A percentile compares a stretch with the other conserved stretches of the same genome.
These are phyloP conservation scores for Isoetes taiwanensis DNA, from an alignment of 75 land plant species.

Conservation along the genomic window DNA sequence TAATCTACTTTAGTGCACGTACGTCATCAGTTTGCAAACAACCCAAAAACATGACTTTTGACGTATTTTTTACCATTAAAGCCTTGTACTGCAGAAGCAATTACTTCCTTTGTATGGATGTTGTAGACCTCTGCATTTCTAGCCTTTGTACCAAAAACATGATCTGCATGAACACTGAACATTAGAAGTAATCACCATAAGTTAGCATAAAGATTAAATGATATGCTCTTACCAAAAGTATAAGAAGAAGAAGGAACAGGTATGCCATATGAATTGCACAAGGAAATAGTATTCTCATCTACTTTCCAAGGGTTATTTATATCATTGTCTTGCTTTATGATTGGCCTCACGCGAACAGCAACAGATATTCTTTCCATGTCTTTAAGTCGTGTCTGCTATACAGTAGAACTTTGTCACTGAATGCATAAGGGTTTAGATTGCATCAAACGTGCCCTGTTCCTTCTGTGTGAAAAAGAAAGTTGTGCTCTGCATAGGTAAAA, in stretches of 20 bases:
- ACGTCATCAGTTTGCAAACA: too few species aligned
- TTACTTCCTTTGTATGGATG: conserved; percentile 53
- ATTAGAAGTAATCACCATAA: background rate
- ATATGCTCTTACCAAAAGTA: conserved; percentile 77
- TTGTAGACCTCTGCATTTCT: conserved; percentile 56
- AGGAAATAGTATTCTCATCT: conserved; percentile 59
- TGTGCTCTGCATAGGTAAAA: too few species aligned
- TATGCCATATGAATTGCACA: conserved; percentile 45
- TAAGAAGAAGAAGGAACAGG: conserved; percentile 52
- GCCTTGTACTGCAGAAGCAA: conserved; percentile 69
- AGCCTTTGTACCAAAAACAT: conserved; percentile 52
- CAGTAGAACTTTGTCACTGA: too few species aligned
- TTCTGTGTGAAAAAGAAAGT: too few species aligned
- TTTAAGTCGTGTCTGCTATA: background rate
- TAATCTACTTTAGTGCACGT: too few species aligned
- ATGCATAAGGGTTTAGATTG: too few species aligned
- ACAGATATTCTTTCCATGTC: conserved; percentile 95
- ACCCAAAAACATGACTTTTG: too few species aligned
- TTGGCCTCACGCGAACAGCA: conserved; percentile 72
- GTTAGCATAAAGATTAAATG: background rate
- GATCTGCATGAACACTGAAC: conserved; percentile 40
- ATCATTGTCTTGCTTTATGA: background rate
- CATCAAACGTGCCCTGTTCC: too few species aligned
- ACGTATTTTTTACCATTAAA: conserved; percentile 97
- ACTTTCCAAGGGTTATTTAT: conserved; percentile 50